Evolutionary conservation across 179 eudicot species (phyloP).

Genomic region (Patellifolia procumbens): DNA sequence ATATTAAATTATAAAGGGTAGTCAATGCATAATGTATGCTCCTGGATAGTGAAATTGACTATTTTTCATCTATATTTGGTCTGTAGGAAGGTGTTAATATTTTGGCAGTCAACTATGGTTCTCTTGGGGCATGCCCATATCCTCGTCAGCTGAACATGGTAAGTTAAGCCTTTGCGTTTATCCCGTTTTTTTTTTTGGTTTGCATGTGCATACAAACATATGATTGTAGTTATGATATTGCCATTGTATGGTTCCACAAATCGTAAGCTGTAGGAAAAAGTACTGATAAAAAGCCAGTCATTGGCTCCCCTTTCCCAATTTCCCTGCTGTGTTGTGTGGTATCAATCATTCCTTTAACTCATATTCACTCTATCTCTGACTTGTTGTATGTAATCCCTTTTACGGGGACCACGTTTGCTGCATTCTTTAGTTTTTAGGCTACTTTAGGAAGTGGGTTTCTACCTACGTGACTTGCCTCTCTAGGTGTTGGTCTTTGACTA

Average conservation of each 20-base stretch:
- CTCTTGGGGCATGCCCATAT: slow-evolving; percentile 82
- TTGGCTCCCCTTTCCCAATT: neutral
- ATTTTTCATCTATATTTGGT: neutral
- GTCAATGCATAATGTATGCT: neutral
- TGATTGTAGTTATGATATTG: neutral
- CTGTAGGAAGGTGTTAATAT: slow-evolving; percentile 78
- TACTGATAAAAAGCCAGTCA: neutral
- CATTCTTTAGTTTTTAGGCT: neutral
- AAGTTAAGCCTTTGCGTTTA: slow-evolving; percentile 29
- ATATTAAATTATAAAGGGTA: neutral
- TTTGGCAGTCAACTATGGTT: slow-evolving; percentile 88
- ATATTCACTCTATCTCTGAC: neutral
- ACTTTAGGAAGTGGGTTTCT: neutral
- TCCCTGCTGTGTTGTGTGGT: neutral
- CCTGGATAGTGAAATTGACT: neutral
- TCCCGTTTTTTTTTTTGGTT: neutral
- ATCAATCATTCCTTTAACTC: neutral
- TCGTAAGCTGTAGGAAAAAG: no score
- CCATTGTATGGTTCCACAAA: neutral
- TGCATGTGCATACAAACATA: neutral
- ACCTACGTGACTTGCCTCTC: neutral
- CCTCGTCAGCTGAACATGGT: slow-evolving; percentile 81
- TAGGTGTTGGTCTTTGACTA: neutral
- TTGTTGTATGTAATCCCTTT: neutral
- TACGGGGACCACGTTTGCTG: neutral